A percentile compares a stretch with the other conserved stretches of the same genome.
phyloP scores from a whole-genome alignment of 495 filamentous ascomycete species.

The Penicilliopsis zonata region DNA sequence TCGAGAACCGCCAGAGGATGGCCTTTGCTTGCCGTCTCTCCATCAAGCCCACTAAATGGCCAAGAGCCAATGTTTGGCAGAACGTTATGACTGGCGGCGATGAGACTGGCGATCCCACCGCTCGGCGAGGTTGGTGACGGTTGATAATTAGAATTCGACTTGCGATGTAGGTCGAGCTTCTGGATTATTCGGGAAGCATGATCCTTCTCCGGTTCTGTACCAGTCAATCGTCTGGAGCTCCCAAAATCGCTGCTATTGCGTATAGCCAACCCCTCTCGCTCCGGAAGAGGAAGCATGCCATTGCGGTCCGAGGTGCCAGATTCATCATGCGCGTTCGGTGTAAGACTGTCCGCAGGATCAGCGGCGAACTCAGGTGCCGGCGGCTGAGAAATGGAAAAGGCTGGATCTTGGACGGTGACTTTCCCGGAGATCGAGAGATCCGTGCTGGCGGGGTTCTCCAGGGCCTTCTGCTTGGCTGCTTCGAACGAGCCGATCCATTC shows the following conservation, averaged over 20 bases:
- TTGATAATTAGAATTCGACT: slow-evolving; percentile 43
- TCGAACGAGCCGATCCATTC: slow-evolving; percentile 93
- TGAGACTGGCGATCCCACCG: slow-evolving; percentile 77
- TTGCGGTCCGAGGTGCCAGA: slow-evolving; percentile 42
- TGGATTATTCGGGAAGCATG: slow-evolving; percentile 82
- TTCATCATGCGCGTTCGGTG: slow-evolving; percentile 45
- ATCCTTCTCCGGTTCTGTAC: slow-evolving; percentile 45
- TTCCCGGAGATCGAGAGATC: slow-evolving; percentile 47
- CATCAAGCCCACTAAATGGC: slow-evolving; percentile 19
- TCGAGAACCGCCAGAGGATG: slow-evolving; percentile 22
- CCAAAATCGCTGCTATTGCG: slow-evolving; percentile 64
- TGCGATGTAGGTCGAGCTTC: slow-evolving; percentile 82
- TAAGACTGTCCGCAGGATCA: slow-evolving; percentile 55
- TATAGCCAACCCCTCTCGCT: slow-evolving; percentile 40
- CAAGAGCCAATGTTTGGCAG: slow-evolving; percentile 44
- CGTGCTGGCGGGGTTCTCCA: slow-evolving; percentile 62
- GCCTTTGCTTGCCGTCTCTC: slow-evolving; percentile 15
- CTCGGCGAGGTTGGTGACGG: slow-evolving; percentile 24
- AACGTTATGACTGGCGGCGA: slow-evolving; percentile 73
- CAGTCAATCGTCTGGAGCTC: slow-evolving; percentile 32
- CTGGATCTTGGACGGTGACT: slow-evolving; percentile 52
- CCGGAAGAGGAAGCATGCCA: slow-evolving; percentile 55
- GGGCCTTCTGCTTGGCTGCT: slow-evolving; percentile 78
- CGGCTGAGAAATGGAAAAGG: slow-evolving; percentile 84
- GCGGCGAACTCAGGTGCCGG: slow-evolving; percentile 82